These are phyloP conservation scores for Nakaseomyces sp. DNA, from an alignment of 1,139 yeast species.

Conservation along the genomic window DNA sequence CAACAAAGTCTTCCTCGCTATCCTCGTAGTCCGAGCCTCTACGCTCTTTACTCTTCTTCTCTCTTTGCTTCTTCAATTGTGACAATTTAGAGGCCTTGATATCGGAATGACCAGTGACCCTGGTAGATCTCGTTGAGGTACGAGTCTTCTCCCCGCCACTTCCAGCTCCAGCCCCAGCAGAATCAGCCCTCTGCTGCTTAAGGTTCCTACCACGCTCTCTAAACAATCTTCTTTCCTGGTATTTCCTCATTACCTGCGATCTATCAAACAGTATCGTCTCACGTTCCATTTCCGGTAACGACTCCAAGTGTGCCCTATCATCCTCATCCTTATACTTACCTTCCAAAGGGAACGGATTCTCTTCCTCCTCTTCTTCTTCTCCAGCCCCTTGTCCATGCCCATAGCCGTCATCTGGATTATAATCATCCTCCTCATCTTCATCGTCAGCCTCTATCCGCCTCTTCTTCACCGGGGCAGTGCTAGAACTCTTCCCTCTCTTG, in stretches of 20 bases:
- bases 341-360: conserved; percentile 84
- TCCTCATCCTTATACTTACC: conserved; percentile 80
- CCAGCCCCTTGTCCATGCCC: conserved; percentile 15
- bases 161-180: conserved; percentile 24
- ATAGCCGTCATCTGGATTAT: conserved; percentile 25
- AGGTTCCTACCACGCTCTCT: conserved; percentile 69
- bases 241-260: conserved; percentile 81
- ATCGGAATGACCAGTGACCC: conserved; percentile 31
- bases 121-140: conserved; percentile 27
- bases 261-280: conserved; percentile 88
- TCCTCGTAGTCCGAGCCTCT: conserved; percentile 32
- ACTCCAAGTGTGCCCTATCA: conserved; percentile 60
- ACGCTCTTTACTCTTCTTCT: conserved; percentile 43
- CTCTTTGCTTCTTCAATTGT: conserved; percentile 81
- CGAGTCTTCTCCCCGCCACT: conserved; percentile 32
- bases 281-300: conserved; percentile 83
- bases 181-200: conserved; percentile 36
- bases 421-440: conserved; percentile 32
- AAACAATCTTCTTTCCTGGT: conserved; percentile 70
- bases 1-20: conserved; percentile 33
- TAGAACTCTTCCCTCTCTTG: conserved; percentile 23
- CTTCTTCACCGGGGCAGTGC: conserved; percentile 21
- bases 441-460: conserved; percentile 30
- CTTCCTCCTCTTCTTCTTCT: conserved; percentile 30
- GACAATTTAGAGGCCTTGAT: conserved; percentile 55